A percentile compares a stretch with the other conserved stretches of the same genome.
phyloP scores from a whole-genome alignment of 208 protist genomes.

The Jaenimonas drosophilae region DNA sequence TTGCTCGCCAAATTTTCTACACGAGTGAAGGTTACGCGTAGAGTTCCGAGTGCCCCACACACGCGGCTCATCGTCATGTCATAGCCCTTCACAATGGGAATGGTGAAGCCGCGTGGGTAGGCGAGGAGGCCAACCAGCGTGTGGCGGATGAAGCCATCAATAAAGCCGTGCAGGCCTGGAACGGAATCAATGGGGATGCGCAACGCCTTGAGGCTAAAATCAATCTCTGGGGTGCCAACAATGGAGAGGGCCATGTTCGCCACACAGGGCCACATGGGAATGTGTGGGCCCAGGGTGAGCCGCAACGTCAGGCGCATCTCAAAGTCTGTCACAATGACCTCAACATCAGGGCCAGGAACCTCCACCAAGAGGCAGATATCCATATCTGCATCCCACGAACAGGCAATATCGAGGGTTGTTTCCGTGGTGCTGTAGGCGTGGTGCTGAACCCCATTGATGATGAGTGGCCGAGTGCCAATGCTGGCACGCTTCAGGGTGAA shows the following conservation, averaged over 20 bases:
- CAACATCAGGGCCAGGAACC: slow-evolving; percentile 55
- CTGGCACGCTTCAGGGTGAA: slow-evolving; percentile 33
- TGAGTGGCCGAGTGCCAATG: slow-evolving; percentile 36
- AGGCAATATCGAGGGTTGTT: slow-evolving; percentile 51
- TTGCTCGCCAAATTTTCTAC: slow-evolving; percentile 30
- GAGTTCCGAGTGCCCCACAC: slow-evolving; percentile 38
- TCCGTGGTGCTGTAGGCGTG: slow-evolving; percentile 29
- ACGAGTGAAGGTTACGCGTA: slow-evolving; percentile 34
- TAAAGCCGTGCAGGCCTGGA: slow-evolving; percentile 39
- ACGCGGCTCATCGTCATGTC: slow-evolving; percentile 19
- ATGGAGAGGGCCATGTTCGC: slow-evolving; percentile 46
- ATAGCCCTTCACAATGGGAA: slow-evolving; percentile 50
- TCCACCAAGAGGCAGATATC: slow-evolving; percentile 40
- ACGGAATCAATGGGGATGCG: slow-evolving; percentile 54
- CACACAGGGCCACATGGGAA: slow-evolving; percentile 66
- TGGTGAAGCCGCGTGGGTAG: slow-evolving; percentile 40
- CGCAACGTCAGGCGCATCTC: slow-evolving; percentile 48
- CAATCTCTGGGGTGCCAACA: slow-evolving; percentile 38
- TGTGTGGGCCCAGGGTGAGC: slow-evolving; percentile 44
- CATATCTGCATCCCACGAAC: slow-evolving; percentile 59
- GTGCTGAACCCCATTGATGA: slow-evolving; percentile 57
- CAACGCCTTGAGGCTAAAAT: slow-evolving; percentile 47
- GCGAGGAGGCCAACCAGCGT: slow-evolving; percentile 49
- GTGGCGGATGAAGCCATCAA: slow-evolving; percentile 60
- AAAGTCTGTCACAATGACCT: slow-evolving; percentile 43